Base-by-base conservation (phyloP, 208 protist genomes). In the Trypanosoma scelopori region DNA sequence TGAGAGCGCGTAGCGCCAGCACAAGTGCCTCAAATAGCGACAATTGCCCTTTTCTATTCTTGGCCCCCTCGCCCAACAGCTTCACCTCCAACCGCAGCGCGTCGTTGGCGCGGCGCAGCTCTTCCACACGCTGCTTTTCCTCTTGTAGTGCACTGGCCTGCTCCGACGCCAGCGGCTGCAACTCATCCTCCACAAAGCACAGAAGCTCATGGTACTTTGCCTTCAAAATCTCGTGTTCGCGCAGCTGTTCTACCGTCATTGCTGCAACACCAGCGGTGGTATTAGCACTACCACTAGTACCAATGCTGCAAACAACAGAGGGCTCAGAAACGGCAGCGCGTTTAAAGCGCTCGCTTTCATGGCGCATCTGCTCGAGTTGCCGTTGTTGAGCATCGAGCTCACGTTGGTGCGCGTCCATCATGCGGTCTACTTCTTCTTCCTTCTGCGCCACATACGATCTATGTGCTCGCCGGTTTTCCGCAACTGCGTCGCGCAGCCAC, bases 1-100 rank as follows among this genome's bases (percentile, higher is more conserved):
- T 74, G 53, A 79, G 71, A 22, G 71, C 77, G 30, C 81, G 76
- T 16, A 75, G 45, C 7, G 72, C 32, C 11, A 84, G 39, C 30
- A 79, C 45, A 55, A 78, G 58, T 16, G 64, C 66, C 47, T 79
- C 76, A 53, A 72, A 72, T 15, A 60, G 42, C 15, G 72, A 64
- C 22, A 67, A 20, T 13, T 28, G 27, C 18, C 45, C 48, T 5
- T 25, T 30, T 28, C 15, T 13, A 9, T 37, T 23, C 6, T 32
- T 32, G 32, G 3, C 5, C 5, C 9, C 7, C 50, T 16, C 25
- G 27, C 37, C 25, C 9, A 50, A 18, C 16, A 61, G 15, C 35
- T 67, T 57, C 25, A 74, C 0, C 25, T 74, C 59, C 16, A 61
- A 48, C 27, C 18, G 30, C 28, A 74, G 22, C 3, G 39, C 48